Conservation (phyloP, 2,329 filamentous ascomycete genomes). For the Rosellinia necatrix region DNA sequence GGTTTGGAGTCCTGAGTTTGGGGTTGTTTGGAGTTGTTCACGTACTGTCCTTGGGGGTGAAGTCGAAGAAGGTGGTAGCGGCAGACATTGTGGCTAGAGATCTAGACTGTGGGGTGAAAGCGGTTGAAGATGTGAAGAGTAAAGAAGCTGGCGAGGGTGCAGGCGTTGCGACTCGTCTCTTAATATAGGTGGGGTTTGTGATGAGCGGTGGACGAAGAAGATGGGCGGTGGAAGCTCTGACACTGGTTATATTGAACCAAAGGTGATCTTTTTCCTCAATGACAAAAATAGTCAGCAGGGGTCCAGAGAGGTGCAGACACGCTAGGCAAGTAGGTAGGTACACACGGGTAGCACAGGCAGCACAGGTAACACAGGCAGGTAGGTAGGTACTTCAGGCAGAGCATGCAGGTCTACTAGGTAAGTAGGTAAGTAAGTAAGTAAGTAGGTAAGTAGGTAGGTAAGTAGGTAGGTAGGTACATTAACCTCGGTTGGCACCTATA, state of each 20-base stretch:
- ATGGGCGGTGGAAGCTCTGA: constrained; percentile 27
- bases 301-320: background rate
- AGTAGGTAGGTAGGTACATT: background rate
- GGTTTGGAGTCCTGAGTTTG: background rate
- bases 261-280: constrained; percentile 27
- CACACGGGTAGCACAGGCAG: background rate
- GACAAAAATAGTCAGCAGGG: constrained; percentile 32
- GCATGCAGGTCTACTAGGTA: background rate
- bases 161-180: constrained; percentile 14
- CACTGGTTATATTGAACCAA: constrained; percentile 15
- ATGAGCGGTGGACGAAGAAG: constrained; percentile 26
- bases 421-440: background rate
- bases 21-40: constrained; percentile 33
- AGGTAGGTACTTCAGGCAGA: background rate
- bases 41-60: constrained; percentile 81
- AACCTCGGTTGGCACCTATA: background rate
- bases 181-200: constrained; percentile 32
- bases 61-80: constrained; percentile 78
- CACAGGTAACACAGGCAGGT: background rate
- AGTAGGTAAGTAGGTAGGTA: no score
- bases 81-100: constrained; percentile 60
- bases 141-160: constrained; percentile 20
- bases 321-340: no score
- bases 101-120: constrained; percentile 27
- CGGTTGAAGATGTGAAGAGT: constrained; percentile 16